Evolutionary conservation across 495 filamentous ascomycete genomes (phyloP), one percentile per base, ranked within the genome.

Genomic region (Daldinia caldariorum): DNA sequence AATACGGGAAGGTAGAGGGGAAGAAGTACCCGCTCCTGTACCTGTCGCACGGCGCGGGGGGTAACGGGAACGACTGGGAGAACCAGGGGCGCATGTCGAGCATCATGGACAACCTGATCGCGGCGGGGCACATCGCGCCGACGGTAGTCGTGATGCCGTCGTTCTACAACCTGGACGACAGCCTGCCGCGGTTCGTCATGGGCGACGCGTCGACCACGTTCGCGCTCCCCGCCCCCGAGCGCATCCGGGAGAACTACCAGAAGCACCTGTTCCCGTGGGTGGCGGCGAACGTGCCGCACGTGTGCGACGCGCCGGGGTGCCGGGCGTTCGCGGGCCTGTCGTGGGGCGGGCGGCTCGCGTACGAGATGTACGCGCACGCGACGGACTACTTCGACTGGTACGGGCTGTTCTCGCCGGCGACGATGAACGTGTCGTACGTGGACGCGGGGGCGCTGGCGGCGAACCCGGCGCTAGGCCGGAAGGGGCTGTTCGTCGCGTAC

Each of bases 321-420:
- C 76, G 76, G 20, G 76, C 76, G 32, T 78, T 76, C 57, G 76
- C 76, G 31, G 76, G 76, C 4, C 50, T 78, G 12, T 72, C 67
- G 34, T 73, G 74, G 74, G 76, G 76, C 57, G 76, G 74, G 18
- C 70, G 75, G 2, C 68, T 78, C 4, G 67, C 76, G 50, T 77
- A 78, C 65, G 76, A 78, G 72, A 78, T 78, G 76, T 77, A 66
- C 66, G 72, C 75, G 38, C 76, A 78, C 58, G 76, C 76, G 9
- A 78, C 76, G 6, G 76, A 70, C 54, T 66, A 35, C 57, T 78
- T 78, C 58, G 65, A 73, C 65, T 78, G 73, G 57, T 78, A 54
- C 56, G 76, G 76, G 18, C 60, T 78, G 72, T 78, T 78, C 58
- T 78, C 76, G 55, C 72, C 74, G 26, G 76, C 76, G 10, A 74